phyloP scores from a whole-genome alignment of 495 filamentous ascomycete genomes.

The Penicillium odoratum region DNA sequence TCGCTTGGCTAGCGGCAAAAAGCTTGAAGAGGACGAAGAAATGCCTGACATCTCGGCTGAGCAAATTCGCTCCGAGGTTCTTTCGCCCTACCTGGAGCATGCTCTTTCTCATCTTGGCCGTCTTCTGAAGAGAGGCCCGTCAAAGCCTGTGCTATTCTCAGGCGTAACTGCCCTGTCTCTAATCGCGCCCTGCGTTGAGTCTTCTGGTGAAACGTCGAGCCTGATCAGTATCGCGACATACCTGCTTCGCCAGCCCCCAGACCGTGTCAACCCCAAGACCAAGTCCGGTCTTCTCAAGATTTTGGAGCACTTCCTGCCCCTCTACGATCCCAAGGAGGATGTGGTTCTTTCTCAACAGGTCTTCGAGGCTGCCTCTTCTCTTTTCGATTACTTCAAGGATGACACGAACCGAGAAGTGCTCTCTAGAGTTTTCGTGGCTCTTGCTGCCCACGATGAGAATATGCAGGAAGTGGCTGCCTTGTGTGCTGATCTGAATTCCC shows the following conservation, averaged over 20 bases:
- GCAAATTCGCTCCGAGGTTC: constrained; percentile 59
- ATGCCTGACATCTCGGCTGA: constrained; percentile 50
- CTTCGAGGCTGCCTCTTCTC: constrained; percentile 66
- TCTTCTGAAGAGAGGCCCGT: constrained; percentile 68
- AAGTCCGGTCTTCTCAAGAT: constrained; percentile 78
- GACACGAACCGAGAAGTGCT: constrained; percentile 68
- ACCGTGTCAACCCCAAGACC: constrained; percentile 75
- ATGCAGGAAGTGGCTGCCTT: constrained; percentile 65
- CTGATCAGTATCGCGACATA: constrained; percentile 74
- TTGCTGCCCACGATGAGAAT: constrained; percentile 61
- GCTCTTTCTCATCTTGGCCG: constrained; percentile 66
- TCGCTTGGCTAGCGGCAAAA: constrained; percentile 49
- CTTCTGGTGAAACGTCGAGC: constrained; percentile 65
- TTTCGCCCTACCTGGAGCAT: constrained; percentile 67
- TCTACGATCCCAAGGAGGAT: constrained; percentile 55
- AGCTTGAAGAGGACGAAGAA: constrained; percentile 45
- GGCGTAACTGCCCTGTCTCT: constrained; percentile 75
- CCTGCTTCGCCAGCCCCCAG: constrained; percentile 79
- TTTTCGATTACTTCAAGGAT: constrained; percentile 88
- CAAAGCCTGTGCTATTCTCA: constrained; percentile 71
- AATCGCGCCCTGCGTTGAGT: constrained; percentile 71
- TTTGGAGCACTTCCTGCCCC: constrained; percentile 70
- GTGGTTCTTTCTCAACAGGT: constrained; percentile 42
- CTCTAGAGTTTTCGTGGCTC: constrained; percentile 66
- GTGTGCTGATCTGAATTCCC: constrained; percentile 80